Evolutionary conservation across 2,329 filamentous ascomycete genomes (phyloP).

Genomic region (Sporothrix curviconia): DNA sequence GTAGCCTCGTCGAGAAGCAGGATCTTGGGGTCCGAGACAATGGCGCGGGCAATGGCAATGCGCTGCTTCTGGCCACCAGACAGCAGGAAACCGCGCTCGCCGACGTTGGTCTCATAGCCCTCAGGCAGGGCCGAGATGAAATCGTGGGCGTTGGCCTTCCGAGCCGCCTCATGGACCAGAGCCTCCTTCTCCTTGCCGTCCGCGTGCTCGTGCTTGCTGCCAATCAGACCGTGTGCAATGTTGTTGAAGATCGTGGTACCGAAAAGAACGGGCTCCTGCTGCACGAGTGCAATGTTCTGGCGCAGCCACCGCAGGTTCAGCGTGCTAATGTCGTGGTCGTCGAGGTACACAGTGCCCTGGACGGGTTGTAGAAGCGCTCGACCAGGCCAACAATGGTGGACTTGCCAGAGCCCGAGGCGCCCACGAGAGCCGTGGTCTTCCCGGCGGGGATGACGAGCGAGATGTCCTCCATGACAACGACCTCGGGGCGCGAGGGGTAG

Average conservation of each 20-base stretch:
- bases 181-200: slow-evolving; percentile 61
- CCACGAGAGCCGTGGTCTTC: slow-evolving; percentile 88
- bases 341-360: slow-evolving; percentile 68
- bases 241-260: slow-evolving; percentile 84
- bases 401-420: slow-evolving; percentile 90
- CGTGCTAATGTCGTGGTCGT: slow-evolving; percentile 72
- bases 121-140: slow-evolving; percentile 79
- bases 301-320: slow-evolving; percentile 87
- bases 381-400: slow-evolving; percentile 89
- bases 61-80: slow-evolving; percentile 96
- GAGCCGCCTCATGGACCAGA: slow-evolving; percentile 72
- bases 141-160: slow-evolving; percentile 89
- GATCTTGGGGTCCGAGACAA: slow-evolving; percentile 87
- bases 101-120: slow-evolving; percentile 90
- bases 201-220: slow-evolving; percentile 66
- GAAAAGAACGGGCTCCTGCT: slow-evolving; percentile 88
- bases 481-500: slow-evolving; percentile 87
- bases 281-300: slow-evolving; percentile 85
- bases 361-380: slow-evolving; percentile 90
- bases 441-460: slow-evolving; percentile 75
- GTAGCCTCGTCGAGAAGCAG: slow-evolving; percentile 93
- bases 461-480: slow-evolving; percentile 80
- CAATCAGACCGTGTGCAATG: slow-evolving; percentile 84
- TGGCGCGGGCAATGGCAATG: slow-evolving; percentile 85
- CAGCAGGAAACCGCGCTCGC: slow-evolving; percentile 84